These are phyloP conservation scores for Boletales sp. DNA, from an alignment of 768 basidiomycete genomes.

Conservation along the genomic window DNA sequence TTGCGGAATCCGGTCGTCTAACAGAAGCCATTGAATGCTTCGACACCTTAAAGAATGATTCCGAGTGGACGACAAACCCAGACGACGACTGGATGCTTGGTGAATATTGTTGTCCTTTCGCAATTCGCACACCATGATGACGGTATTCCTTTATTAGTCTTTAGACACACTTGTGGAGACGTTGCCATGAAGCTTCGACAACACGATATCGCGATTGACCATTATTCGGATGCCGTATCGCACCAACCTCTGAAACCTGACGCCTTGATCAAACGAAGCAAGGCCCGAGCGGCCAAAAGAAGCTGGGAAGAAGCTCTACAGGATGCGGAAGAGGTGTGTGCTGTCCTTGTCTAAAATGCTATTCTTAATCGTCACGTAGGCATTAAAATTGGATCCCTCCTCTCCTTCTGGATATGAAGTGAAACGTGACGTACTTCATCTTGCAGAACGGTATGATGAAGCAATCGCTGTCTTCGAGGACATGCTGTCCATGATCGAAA, in stretches of 20 bases:
- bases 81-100: not conserved
- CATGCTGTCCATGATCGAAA: slow-evolving; percentile 2
- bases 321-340: slow-evolving; percentile 6
- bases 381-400: not conserved
- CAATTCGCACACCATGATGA: not conserved
- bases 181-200: not conserved
- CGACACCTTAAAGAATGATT: not conserved
- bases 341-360: not conserved
- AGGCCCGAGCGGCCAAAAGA: slow-evolving; percentile 1
- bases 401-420: not conserved
- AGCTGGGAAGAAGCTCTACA: slow-evolving; percentile 6
- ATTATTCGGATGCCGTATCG: slow-evolving; percentile 3
- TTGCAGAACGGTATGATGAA: slow-evolving; percentile 1
- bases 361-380: not conserved
- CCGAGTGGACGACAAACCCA: not conserved
- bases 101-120: not conserved
- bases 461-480: slow-evolving; percentile 1
- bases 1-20: not conserved
- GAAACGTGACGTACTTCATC: not conserved
- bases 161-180: slow-evolving; percentile 5
- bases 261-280: slow-evolving; percentile 6
- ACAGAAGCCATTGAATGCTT: not conserved
- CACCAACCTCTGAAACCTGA: not conserved
- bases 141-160: not conserved
- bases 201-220: slow-evolving; percentile 5